Conservation (phyloP, 2,329 filamentous ascomycete genomes). For the Paradendryphiella salina region DNA sequence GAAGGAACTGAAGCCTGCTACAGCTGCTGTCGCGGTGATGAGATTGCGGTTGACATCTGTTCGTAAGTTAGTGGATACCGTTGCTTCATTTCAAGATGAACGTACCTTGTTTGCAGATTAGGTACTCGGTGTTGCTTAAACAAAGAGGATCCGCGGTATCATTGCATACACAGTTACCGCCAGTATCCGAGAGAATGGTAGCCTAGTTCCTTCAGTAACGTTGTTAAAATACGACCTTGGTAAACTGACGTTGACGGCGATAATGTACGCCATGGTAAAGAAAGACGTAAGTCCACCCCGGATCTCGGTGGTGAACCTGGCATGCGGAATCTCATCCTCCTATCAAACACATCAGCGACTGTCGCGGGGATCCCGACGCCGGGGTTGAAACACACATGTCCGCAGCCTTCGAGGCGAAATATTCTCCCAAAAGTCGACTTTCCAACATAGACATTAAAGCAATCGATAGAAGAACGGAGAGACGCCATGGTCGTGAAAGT, state of each 20-base stretch:
- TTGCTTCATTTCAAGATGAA: neutral
- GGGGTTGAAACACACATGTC: slow-evolving; percentile 65
- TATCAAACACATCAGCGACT: slow-evolving; percentile 41
- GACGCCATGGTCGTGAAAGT: slow-evolving; percentile 28
- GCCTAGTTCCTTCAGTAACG: slow-evolving; percentile 33
- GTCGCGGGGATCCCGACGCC: neutral
- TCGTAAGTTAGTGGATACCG: neutral
- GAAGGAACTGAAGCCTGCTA: slow-evolving; percentile 75
- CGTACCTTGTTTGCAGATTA: slow-evolving; percentile 57
- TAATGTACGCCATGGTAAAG: slow-evolving; percentile 53
- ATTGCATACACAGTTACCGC: slow-evolving; percentile 74
- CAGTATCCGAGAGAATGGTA: slow-evolving; percentile 57
- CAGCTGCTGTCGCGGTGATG: slow-evolving; percentile 82
- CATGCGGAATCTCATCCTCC: slow-evolving; percentile 71
- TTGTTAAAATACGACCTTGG: neutral
- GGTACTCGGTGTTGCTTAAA: slow-evolving; percentile 59
- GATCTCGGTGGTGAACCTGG: slow-evolving; percentile 81
- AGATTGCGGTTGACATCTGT: slow-evolving; percentile 70
- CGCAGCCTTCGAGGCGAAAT: slow-evolving; percentile 79
- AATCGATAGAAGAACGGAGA: slow-evolving; percentile 22
- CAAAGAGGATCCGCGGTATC: slow-evolving; percentile 57
- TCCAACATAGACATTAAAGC: slow-evolving; percentile 32
- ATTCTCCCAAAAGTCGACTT: slow-evolving; percentile 46
- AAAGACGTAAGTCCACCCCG: slow-evolving; percentile 77
- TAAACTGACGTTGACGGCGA: slow-evolving; percentile 35